Evolutionary conservation across 805 yeast genomes (phyloP).

Genomic region (Cyberlindnera mississippiensis): DNA sequence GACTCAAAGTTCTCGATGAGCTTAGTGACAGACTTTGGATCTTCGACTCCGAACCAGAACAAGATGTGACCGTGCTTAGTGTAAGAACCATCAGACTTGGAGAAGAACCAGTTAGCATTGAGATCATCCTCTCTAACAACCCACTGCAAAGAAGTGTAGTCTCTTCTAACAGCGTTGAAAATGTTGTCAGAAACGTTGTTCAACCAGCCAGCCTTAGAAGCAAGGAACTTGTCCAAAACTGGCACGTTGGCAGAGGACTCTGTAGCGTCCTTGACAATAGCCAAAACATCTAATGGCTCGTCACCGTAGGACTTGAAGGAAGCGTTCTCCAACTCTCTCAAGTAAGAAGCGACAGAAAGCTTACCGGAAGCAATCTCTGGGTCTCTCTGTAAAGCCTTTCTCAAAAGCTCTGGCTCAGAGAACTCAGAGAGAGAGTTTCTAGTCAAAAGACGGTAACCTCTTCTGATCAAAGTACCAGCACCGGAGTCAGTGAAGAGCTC

Average conservation of each 20-base stretch:
- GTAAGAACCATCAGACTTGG: conserved; percentile 91
- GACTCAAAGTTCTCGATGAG: conserved; percentile 55
- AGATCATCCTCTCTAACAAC: conserved; percentile 85
- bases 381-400: conserved; percentile 74
- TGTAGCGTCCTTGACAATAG: conserved; percentile 64
- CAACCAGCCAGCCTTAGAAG: conserved; percentile 91
- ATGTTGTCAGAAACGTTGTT: conserved; percentile 95
- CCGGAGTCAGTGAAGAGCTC: conserved; percentile 98
- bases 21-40: conserved; percentile 55
- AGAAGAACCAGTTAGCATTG: conserved; percentile 87
- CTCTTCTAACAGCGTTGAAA: conserved; percentile 75
- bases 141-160: conserved; percentile 78
- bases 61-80: conserved; percentile 82
- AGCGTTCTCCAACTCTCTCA: conserved; percentile 60
- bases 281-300: conserved; percentile 92
- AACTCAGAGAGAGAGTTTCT: conserved; percentile 69
- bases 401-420: conserved; percentile 66
- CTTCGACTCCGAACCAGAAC: conserved; percentile 89
- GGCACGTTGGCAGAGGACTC: conserved; percentile 44
- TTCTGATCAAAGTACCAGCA: conserved; percentile 97
- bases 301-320: conserved; percentile 83
- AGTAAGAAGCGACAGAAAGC: conserved; percentile 74
- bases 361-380: conserved; percentile 67
- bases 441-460: conserved; percentile 86
- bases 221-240: conserved; percentile 77